Evolutionary conservation across 805 yeast genomes (phyloP).

Genomic region (Nakazawaea ishiwadae): DNA sequence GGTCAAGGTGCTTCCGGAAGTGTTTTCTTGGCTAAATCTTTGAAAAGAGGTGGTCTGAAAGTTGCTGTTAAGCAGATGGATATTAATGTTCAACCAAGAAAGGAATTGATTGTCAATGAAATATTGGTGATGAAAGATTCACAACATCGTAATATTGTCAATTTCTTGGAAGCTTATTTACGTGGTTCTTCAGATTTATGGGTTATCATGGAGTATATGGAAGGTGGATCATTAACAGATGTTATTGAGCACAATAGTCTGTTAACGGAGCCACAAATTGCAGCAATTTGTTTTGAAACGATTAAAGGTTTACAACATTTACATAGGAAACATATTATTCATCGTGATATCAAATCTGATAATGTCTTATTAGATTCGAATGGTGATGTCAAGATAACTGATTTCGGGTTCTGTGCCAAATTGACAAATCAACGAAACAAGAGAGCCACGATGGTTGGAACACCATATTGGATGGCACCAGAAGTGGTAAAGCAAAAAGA

Average conservation of each 20-base stretch:
- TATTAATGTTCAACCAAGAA: conserved; percentile 83
- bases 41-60: conserved; percentile 50
- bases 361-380: conserved; percentile 78
- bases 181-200: conserved; percentile 78
- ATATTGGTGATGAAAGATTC: conserved; percentile 95
- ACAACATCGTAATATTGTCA: conserved; percentile 91
- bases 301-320: conserved; percentile 86
- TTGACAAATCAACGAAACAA: conserved; percentile 75
- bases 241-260: conserved; percentile 85
- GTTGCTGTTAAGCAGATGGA: conserved; percentile 98
- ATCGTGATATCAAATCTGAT: conserved; percentile 95
- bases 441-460: conserved; percentile 98
- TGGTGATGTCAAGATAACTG: conserved; percentile 91
- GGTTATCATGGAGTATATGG: conserved; percentile 99
- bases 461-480: conserved; percentile 99
- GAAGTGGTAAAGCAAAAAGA: conserved; percentile 94
- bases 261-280: conserved; percentile 82
- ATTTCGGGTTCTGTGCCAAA: conserved; percentile 95
- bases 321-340: conserved; percentile 90
- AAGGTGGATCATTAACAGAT: conserved; percentile 96
- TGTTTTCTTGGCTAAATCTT: conserved; percentile 78
- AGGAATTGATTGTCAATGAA: conserved; percentile 93
- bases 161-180: conserved; percentile 86
- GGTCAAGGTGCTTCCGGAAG: conserved; percentile 99
- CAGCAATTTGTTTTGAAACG: conserved; percentile 87